Percentiles rank a stretch among this genome's conserved stretches.
These are phyloP conservation scores for Hanseniaspora mollemarum DNA, from an alignment of 805 yeast genomes.

Conservation along the genomic window DNA sequence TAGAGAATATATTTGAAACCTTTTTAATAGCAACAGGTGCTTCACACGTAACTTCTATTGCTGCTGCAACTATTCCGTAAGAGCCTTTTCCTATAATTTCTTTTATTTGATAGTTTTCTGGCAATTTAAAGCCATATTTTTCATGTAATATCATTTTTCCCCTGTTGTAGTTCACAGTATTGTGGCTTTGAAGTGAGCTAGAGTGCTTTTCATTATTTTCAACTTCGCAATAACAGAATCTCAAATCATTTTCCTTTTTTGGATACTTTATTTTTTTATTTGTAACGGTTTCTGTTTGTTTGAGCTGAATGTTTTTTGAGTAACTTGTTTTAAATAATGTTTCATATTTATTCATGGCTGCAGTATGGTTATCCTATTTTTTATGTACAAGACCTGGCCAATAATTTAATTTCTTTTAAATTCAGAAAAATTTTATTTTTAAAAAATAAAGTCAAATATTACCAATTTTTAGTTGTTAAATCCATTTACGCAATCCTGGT, in stretches of 20 bases:
- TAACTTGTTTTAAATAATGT: not conserved
- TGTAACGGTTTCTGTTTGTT: not conserved
- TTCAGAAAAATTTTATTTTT: too few species aligned
- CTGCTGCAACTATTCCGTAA: conserved; percentile 76
- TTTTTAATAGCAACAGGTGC: conserved; percentile 64
- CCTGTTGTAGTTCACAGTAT: too few species aligned
- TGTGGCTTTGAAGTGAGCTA: not conserved
- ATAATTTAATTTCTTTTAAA: too few species aligned
- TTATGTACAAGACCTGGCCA: too few species aligned
- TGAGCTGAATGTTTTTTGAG: not conserved
- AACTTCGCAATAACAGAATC: not conserved
- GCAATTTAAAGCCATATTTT: conserved; percentile 50
- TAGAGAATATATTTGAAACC: conserved; percentile 56
- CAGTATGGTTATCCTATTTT: too few species aligned
- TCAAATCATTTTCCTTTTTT: not conserved
- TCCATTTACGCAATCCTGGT: too few species aligned
- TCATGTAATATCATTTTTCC: conserved; percentile 33
- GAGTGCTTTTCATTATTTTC: not conserved
- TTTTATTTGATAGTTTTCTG: conserved; percentile 46
- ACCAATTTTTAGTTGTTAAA: too few species aligned
- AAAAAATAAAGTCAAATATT: too few species aligned
- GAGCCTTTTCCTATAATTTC: conserved; percentile 70
- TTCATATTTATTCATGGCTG: not conserved
- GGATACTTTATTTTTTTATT: not conserved
- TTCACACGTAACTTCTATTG: conserved; percentile 32